phyloP scores from a whole-genome alignment of 805 yeast species.

The Barnettozyma salicaria region DNA sequence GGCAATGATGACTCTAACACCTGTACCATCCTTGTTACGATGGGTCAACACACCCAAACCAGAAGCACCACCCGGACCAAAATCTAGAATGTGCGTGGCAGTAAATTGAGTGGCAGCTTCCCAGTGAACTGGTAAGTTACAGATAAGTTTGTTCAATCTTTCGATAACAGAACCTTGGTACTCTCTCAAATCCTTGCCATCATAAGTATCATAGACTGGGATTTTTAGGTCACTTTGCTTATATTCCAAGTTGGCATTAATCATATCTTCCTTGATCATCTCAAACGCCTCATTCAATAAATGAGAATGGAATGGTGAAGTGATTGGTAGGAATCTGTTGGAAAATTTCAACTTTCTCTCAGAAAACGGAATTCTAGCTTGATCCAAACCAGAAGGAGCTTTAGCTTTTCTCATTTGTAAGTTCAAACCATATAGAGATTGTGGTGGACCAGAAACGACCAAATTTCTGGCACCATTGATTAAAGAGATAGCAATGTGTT shows the following conservation, averaged over 20 bases:
- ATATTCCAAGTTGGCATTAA: conserved; percentile 52
- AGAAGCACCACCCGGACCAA: conserved; percentile 98
- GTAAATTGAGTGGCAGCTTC: conserved; percentile 77
- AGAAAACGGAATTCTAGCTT: conserved; percentile 87
- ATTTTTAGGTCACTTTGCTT: conserved; percentile 51
- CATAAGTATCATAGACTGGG: conserved; percentile 88
- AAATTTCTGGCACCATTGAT: conserved; percentile 93
- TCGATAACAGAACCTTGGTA: conserved; percentile 48
- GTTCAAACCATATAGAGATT: conserved; percentile 92
- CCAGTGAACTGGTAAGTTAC: conserved; percentile 91
- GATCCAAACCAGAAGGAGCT: conserved; percentile 92
- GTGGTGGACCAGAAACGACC: conserved; percentile 97
- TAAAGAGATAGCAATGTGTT: conserved; percentile 85
- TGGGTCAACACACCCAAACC: conserved; percentile 96
- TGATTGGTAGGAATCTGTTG: conserved; percentile 89
- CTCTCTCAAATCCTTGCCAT: conserved; percentile 71
- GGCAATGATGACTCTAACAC: conserved; percentile 88
- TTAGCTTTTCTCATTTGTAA: conserved; percentile 87
- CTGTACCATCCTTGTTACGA: conserved; percentile 98
- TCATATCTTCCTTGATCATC: conserved; percentile 59
- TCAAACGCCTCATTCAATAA: conserved; percentile 69
- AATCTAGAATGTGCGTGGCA: conserved; percentile 87
- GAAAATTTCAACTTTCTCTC: conserved; percentile 93
- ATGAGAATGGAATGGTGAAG: conserved; percentile 95
- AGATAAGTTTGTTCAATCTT: conserved; percentile 77